Evolutionary conservation across 2,329 filamentous ascomycete species (phyloP).

Genomic region (Aspergillus pseudonomiae): DNA sequence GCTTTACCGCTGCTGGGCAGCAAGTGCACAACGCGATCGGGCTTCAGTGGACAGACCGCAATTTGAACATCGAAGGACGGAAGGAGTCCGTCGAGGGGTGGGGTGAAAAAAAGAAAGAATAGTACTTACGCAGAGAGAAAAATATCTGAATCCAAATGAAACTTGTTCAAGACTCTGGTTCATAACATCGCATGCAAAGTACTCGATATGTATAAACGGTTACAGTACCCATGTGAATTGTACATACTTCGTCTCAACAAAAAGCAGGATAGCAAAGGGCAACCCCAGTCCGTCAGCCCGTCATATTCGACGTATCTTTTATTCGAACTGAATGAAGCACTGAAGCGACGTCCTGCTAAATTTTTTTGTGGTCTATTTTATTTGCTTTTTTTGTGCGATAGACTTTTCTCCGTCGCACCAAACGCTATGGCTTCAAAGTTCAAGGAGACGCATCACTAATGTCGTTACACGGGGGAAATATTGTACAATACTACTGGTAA

Average conservation of each 20-base stretch:
- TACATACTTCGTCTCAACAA: background rate
- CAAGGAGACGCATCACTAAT: slow-evolving; percentile 2
- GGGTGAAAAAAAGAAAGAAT: background rate
- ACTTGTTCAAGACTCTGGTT: background rate
- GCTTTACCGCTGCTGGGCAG: slow-evolving; percentile 43
- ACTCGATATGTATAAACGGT: background rate
- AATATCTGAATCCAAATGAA: background rate
- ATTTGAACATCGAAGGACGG: slow-evolving; percentile 14
- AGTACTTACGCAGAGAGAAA: background rate
- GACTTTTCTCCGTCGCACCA: background rate
- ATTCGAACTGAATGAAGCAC: background rate
- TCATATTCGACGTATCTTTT: background rate
- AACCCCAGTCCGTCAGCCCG: background rate
- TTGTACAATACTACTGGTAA: slow-evolving; percentile 2
- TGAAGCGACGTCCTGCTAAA: background rate
- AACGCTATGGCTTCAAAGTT: background rate
- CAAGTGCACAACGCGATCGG: slow-evolving; percentile 26
- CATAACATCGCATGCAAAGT: background rate
- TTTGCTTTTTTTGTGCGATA: background rate
- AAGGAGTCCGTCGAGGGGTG: background rate
- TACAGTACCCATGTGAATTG: background rate
- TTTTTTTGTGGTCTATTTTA: background rate
- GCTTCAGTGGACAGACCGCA: slow-evolving; percentile 23
- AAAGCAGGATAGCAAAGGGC: background rate
- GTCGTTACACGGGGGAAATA: background rate